Evolutionary conservation across 805 yeast species (phyloP), one percentile per base, ranked within the genome.

Genomic region (Alloascoidea africana): DNA sequence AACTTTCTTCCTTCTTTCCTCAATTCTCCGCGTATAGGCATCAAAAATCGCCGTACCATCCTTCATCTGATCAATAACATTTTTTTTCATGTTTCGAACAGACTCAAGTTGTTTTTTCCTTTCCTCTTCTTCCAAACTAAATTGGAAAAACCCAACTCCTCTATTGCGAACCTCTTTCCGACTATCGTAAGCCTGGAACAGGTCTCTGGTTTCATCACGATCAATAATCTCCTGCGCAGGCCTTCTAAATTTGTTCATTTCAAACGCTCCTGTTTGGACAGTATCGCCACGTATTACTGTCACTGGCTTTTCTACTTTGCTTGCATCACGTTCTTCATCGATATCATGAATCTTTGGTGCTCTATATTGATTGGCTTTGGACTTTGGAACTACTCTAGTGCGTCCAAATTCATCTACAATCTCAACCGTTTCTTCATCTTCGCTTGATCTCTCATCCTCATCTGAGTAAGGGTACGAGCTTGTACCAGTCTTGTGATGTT

Each of bases 351-450:
- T n/a, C n/a, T n/a, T n/a, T n/a, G n/a, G n/a, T 14, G 11, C 14
- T 16, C 36, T 39, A 16, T 37, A 38, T 33, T 34, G 15, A 32
- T 14, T 16, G 2, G 38, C 42, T 18, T 36, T 18, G n/a, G 16
- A 27, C 16, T 27, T 32, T 2, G 39, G 36, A 4, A 48, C 51
- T 15, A 13, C 5, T 27, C 53, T 36, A 4, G 48, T 38, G 16
- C 53, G 39, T 5, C 53, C 53, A 44, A 41, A 49, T 32, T 43
- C 40, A 38, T 48, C 52, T 6, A 32, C 41, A 13, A 46, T 39
- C 33, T 47, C 51, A 15, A 42, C 41, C 38, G 40, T 15, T 16
- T 44, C 44, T 11, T 38, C 36, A 4, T 38, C 46, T 17, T 15
- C 32, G 13, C n/a, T n/a, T 18, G 23, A 38, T 11, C 16, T 5